Conservation (phyloP, 768 basidiomycete species). For the Serendipita sp. region DNA sequence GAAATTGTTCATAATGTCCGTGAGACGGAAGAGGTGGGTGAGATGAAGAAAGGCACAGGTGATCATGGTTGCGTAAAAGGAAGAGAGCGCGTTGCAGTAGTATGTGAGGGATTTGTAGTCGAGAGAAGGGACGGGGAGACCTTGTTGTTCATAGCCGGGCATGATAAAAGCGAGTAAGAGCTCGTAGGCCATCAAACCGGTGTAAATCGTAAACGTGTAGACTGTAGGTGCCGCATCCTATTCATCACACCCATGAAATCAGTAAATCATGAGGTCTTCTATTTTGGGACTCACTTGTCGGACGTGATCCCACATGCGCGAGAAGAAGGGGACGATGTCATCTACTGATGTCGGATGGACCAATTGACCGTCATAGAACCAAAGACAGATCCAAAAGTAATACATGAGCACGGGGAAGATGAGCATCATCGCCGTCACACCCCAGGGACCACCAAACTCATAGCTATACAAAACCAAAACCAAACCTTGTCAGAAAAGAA, state of each 20-base stretch:
- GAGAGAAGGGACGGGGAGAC: slow-evolving; percentile 89
- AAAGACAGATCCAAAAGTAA: slow-evolving; percentile 94
- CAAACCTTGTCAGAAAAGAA: neutral
- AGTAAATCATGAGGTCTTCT: too few species aligned
- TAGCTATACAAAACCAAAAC: slow-evolving; percentile 33
- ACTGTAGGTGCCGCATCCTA: slow-evolving; percentile 84
- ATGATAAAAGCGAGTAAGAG: slow-evolving; percentile 79
- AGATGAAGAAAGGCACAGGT: slow-evolving; percentile 59
- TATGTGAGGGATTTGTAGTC: slow-evolving; percentile 86
- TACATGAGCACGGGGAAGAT: slow-evolving; percentile 95
- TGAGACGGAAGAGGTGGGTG: slow-evolving; percentile 73
- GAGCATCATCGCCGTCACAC: slow-evolving; percentile 83
- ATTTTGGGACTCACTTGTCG: slow-evolving; percentile 55
- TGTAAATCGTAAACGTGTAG: slow-evolving; percentile 84
- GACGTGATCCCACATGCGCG: slow-evolving; percentile 73
- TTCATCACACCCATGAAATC: too few species aligned
- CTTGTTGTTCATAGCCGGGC: slow-evolving; percentile 86
- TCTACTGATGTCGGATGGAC: slow-evolving; percentile 50
- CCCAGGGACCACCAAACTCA: slow-evolving; percentile 92
- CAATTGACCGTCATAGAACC: slow-evolving; percentile 83
- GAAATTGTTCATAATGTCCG: slow-evolving; percentile 90
- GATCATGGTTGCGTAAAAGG: slow-evolving; percentile 66
- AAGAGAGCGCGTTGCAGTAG: slow-evolving; percentile 88
- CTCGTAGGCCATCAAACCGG: slow-evolving; percentile 75
- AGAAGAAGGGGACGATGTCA: slow-evolving; percentile 63